Percentiles rank a stretch among this genome's conserved stretches.
These are phyloP conservation scores for Exophiala phaeomuriformis DNA, from an alignment of 2,329 filamentous ascomycete genomes.

Conservation along the genomic window DNA sequence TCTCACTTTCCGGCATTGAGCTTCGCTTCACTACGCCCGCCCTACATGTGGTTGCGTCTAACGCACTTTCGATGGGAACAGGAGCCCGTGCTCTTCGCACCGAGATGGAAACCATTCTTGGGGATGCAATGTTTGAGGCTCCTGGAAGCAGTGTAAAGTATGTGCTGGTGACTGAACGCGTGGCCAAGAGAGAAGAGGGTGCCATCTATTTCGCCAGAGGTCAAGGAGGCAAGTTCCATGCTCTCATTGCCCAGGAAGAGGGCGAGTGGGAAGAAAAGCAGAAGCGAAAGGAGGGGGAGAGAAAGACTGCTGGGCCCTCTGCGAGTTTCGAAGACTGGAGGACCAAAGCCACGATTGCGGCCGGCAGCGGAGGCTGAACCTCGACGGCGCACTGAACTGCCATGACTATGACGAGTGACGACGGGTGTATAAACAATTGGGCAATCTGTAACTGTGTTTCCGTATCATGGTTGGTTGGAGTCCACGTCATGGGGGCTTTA, in stretches of 20 bases:
- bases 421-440: neutral
- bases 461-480: too few relatives aligned
- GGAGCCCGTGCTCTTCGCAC: slow-evolving; percentile 73
- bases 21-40: slow-evolving; percentile 77
- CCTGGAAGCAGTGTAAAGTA: slow-evolving; percentile 60
- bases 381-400: neutral
- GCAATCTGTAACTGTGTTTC: neutral
- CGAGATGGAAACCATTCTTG: slow-evolving; percentile 70
- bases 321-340: slow-evolving; percentile 42
- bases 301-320: slow-evolving; percentile 21
- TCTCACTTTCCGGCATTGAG: slow-evolving; percentile 68
- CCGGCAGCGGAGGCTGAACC: slow-evolving; percentile 26
- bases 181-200: slow-evolving; percentile 55
- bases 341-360: slow-evolving; percentile 32
- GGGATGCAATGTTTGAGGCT: slow-evolving; percentile 74
- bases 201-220: slow-evolving; percentile 47
- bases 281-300: slow-evolving; percentile 26
- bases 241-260: slow-evolving; percentile 46
- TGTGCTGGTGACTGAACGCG: slow-evolving; percentile 64
- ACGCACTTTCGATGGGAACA: slow-evolving; percentile 61
- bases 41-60: slow-evolving; percentile 71
- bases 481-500: too few relatives aligned
- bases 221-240: slow-evolving; percentile 45
- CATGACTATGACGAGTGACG: neutral
- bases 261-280: slow-evolving; percentile 43